Evolutionary conservation across 352 stramenopile species (phyloP).

Genomic region (Poterioochromonas sp.): DNA sequence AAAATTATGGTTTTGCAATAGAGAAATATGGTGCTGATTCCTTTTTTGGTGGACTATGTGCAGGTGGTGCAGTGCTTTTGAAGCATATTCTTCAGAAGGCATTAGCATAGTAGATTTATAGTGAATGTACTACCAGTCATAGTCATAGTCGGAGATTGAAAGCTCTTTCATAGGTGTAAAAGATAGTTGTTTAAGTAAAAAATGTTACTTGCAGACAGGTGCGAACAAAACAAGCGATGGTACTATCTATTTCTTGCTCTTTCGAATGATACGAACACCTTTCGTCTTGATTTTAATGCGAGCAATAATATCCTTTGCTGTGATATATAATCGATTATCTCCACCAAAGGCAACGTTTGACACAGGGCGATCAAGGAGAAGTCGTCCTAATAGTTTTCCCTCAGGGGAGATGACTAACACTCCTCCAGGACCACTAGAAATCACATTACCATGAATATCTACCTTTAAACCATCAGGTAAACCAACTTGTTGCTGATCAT

Average conservation of each 20-base stretch:
- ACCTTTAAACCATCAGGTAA: constrained; percentile 46
- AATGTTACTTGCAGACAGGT: too few relatives aligned
- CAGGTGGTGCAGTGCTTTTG: not conserved
- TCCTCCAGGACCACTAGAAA: constrained; percentile 40
- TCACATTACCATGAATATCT: constrained; percentile 46
- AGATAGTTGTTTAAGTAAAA: too few relatives aligned
- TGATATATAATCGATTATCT: constrained; percentile 33
- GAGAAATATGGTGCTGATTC: not conserved
- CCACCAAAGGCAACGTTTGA: constrained; percentile 42
- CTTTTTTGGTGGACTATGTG: constrained; percentile 9
- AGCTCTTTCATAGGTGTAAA: too few relatives aligned
- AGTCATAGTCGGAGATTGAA: too few relatives aligned
- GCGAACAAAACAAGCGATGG: too few relatives aligned
- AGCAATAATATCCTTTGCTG: constrained; percentile 27
- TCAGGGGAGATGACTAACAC: constrained; percentile 39
- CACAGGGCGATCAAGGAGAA: constrained; percentile 38
- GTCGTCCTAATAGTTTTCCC: constrained; percentile 41
- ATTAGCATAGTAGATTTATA: too few relatives aligned
- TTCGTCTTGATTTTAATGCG: constrained; percentile 21
- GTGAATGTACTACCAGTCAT: too few relatives aligned
- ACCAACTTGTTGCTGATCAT: not conserved
- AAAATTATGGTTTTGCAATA: not conserved
- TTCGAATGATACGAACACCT: not conserved
- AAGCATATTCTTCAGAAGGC: too few relatives aligned
- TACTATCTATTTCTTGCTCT: too few relatives aligned